A percentile compares a stretch with the other conserved stretches of the same genome.
phyloP scores from a whole-genome alignment of 169 alveolate genomes.

The Plasmodium berghei region DNA sequence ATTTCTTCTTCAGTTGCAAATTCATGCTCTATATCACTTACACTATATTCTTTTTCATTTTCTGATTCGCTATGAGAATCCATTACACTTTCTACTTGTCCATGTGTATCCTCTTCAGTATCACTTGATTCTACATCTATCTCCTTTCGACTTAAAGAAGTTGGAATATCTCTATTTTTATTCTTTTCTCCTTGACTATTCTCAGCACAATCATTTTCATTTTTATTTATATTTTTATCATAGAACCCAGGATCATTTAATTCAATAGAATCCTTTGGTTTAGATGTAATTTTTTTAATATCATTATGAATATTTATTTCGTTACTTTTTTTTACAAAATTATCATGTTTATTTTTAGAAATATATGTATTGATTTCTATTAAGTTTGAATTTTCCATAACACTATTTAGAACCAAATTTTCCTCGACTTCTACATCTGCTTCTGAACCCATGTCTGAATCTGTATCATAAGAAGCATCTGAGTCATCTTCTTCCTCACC shows the following conservation, averaged over 20 bases:
- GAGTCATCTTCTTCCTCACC: constrained; percentile 7
- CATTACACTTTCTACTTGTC: background rate
- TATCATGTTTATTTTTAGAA: too few relatives aligned
- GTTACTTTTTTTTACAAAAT: too few relatives aligned
- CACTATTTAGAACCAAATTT: too few relatives aligned
- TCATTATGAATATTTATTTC: too few relatives aligned
- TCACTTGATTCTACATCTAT: constrained; percentile 1
- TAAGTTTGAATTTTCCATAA: background rate
- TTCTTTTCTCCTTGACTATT: background rate
- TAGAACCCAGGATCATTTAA: background rate
- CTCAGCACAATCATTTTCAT: background rate
- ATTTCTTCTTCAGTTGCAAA: background rate
- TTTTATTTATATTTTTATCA: background rate
- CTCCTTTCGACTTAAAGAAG: background rate
- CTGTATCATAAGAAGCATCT: background rate
- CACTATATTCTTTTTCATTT: background rate
- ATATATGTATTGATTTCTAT: too few relatives aligned
- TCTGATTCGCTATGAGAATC: background rate
- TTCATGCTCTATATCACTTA: background rate
- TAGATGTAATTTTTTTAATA: too few relatives aligned
- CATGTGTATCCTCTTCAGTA: background rate
- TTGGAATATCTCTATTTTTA: background rate
- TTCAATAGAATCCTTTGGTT: too few relatives aligned
- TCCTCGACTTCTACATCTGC: background rate
- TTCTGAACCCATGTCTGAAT: background rate